Evolutionary conservation across 225 moss, liverwort and hornwort genomes (phyloP).

Genomic region (Ulota crispa): DNA sequence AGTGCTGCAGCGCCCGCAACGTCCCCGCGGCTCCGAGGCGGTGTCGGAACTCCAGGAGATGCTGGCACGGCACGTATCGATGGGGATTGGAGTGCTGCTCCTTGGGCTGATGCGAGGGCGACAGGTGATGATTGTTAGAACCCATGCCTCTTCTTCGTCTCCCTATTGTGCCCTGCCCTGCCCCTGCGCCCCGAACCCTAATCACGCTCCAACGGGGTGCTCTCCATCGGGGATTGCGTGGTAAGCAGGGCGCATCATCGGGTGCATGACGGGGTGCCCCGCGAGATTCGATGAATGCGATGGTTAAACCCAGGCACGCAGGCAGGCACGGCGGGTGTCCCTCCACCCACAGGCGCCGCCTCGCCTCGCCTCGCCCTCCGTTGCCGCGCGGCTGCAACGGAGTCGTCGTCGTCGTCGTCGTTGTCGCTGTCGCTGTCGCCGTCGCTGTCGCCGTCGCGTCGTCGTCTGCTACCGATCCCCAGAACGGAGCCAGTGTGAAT

Average conservation of each 20-base stretch:
- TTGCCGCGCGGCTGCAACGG: background rate
- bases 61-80: slow-evolving; percentile 68
- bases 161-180: slow-evolving; percentile 25
- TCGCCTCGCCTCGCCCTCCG: background rate
- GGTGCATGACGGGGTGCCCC: background rate
- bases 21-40: slow-evolving; percentile 48
- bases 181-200: slow-evolving; percentile 15
- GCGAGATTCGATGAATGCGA: background rate
- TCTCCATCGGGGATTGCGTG: background rate
- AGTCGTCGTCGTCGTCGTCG: background rate
- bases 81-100: background rate
- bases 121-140: slow-evolving; percentile 27
- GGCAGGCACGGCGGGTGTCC: background rate
- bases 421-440: background rate
- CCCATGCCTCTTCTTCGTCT: slow-evolving; percentile 31
- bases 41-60: slow-evolving; percentile 64
- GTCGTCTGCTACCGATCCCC: background rate
- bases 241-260: no score
- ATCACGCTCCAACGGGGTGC: background rate
- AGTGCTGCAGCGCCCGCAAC: slow-evolving; percentile 72
- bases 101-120: background rate
- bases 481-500: background rate
- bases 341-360: background rate
- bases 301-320: background rate
- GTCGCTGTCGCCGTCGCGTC: background rate